phyloP scores from a whole-genome alignment of 2,329 filamentous ascomycete genomes.

The Fusarium bactridioides region DNA sequence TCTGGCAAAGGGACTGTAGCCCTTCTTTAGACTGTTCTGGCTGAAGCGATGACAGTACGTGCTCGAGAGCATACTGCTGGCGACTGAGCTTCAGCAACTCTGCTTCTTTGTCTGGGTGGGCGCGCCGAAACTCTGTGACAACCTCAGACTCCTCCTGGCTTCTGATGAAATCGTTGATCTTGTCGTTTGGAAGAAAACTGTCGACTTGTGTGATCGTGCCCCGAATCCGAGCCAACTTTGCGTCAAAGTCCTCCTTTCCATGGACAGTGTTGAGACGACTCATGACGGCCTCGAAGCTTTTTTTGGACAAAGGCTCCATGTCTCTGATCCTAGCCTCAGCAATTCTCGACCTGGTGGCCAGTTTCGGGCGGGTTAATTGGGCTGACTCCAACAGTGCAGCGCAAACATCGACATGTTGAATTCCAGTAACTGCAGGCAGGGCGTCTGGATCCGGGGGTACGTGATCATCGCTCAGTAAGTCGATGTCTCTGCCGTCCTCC shows the following conservation, averaged over 20 bases:
- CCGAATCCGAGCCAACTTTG: rapidly evolving
- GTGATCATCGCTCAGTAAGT: rapidly evolving
- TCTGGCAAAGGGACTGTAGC: rapidly evolving
- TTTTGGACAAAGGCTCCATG: neutral
- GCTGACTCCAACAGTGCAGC: rapidly evolving
- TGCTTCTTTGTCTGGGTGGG: neutral
- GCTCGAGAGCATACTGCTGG: rapidly evolving
- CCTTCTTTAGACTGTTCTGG: neutral
- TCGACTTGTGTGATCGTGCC: rapidly evolving
- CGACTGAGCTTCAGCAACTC: neutral
- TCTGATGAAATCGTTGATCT: neutral
- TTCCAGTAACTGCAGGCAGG: rapidly evolving
- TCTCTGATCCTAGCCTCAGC: too few relatives aligned
- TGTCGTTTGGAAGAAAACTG: rapidly evolving
- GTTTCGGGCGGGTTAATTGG: rapidly evolving
- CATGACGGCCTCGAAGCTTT: neutral
- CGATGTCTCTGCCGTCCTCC: rapidly evolving
- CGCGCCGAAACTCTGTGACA: neutral
- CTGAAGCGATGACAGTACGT: rapidly evolving
- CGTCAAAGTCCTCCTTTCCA: rapidly evolving
- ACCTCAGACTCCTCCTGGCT: neutral
- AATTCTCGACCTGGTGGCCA: neutral
- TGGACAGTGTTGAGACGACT: rapidly evolving
- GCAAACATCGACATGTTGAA: neutral
- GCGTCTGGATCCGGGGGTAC: rapidly evolving